Evolutionary conservation across 805 yeast genomes (phyloP).

Genomic region (Metschnikowia amazonensis): DNA sequence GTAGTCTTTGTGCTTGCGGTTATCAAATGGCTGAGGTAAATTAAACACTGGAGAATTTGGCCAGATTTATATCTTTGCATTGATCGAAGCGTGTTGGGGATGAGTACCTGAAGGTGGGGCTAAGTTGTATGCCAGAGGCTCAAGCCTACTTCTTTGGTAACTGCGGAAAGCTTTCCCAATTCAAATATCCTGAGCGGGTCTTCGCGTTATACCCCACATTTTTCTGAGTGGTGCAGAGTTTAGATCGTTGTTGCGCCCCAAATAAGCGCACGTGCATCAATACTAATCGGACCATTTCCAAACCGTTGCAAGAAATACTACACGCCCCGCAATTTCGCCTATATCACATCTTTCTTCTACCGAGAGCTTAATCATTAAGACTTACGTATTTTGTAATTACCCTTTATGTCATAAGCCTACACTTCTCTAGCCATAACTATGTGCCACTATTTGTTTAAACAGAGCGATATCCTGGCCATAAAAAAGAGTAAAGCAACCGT

Average conservation of each 20-base stretch:
- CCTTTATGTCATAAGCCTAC: no score
- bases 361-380: no score
- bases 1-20: background rate
- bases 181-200: background rate
- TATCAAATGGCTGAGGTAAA: background rate
- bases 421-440: no score
- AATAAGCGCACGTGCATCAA: background rate
- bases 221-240: background rate
- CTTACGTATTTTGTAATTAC: no score
- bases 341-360: no score
- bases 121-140: background rate
- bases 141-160: background rate
- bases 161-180: background rate
- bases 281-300: background rate
- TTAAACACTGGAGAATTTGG: background rate
- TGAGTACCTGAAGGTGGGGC: background rate
- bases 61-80: background rate
- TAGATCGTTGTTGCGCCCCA: background rate
- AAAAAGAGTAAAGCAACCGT: no score
- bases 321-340: background rate
- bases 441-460: no score
- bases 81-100: background rate
- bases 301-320: background rate
- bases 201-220: background rate
- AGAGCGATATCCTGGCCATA: no score